Conservation (phyloP, 371 early-diverging fungal genomes). For the Smittium culicis region DNA sequence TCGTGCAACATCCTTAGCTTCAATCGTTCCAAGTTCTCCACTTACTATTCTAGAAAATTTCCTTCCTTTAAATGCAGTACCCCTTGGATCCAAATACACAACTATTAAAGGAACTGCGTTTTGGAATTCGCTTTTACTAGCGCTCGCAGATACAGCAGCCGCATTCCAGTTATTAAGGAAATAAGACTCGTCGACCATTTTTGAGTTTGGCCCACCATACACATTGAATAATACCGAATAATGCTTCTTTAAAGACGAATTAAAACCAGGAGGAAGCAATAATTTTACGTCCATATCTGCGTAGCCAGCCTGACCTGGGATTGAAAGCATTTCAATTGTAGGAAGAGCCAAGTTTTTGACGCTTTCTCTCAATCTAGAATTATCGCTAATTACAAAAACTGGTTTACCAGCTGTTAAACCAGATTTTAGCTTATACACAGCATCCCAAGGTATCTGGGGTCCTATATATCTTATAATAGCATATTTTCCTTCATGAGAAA, state of each 20-base stretch:
- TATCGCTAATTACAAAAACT: constrained; percentile 38
- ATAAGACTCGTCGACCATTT: constrained; percentile 57
- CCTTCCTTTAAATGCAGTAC: constrained; percentile 79
- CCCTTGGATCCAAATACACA: constrained; percentile 73
- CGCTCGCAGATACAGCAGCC: constrained; percentile 41
- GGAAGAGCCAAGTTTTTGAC: constrained; percentile 44
- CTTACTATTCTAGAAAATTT: constrained; percentile 61
- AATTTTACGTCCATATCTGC: constrained; percentile 61
- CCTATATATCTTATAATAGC: constrained; percentile 33
- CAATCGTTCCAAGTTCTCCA: constrained; percentile 63
- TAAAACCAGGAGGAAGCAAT: constrained; percentile 69
- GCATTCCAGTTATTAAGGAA: constrained; percentile 52
- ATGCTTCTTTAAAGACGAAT: constrained; percentile 37
- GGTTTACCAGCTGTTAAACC: constrained; percentile 26
- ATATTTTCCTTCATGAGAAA: neutral
- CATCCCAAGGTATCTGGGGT: constrained; percentile 73
- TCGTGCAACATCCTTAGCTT: constrained; percentile 71
- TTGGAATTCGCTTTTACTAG: constrained; percentile 17
- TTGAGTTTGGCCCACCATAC: constrained; percentile 89
- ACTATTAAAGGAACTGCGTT: constrained; percentile 48
- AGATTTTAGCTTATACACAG: constrained; percentile 42
- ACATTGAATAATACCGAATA: constrained; percentile 84
- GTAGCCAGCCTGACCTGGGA: constrained; percentile 42
- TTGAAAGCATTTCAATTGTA: constrained; percentile 35
- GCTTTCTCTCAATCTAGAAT: constrained; percentile 30